These are phyloP conservation scores for Pseudogymnoascus destructans DNA, from an alignment of 2,329 filamentous ascomycete species.

Conservation along the genomic window DNA sequence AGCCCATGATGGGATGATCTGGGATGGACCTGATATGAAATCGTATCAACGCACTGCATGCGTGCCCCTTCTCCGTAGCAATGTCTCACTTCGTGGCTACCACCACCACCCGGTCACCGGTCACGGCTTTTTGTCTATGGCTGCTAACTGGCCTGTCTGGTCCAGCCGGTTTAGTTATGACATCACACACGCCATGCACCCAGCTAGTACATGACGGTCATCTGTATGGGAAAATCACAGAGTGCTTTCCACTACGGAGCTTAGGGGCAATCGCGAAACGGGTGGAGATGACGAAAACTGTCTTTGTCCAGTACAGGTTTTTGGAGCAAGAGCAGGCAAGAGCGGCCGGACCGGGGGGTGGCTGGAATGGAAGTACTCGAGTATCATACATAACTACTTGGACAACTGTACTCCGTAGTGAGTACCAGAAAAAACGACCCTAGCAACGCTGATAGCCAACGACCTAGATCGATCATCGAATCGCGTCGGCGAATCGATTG, in stretches of 20 bases:
- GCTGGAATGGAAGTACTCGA: not conserved
- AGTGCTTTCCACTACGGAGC: too few relatives aligned
- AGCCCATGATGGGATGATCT: not conserved
- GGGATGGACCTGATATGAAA: not conserved
- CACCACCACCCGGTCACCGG: not conserved
- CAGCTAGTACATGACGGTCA: not conserved
- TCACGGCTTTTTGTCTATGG: not conserved
- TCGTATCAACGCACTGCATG: not conserved
- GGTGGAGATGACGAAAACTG: not conserved
- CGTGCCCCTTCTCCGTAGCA: not conserved
- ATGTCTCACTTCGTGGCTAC: not conserved
- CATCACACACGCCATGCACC: not conserved
- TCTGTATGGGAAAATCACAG: too few relatives aligned
- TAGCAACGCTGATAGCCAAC: not conserved
- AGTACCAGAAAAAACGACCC: not conserved
- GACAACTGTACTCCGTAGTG: too few relatives aligned
- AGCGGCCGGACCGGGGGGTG: not conserved
- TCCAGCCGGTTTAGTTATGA: not conserved
- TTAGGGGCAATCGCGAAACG: not conserved
- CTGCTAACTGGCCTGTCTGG: not conserved
- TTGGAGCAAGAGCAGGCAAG: not conserved
- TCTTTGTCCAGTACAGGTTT: not conserved
- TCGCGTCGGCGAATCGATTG: not conserved
- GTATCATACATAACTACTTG: not conserved
- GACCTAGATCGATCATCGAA: not conserved